phyloP scores from a whole-genome alignment of 2,329 filamentous ascomycete species.

The Colletotrichum scovillei region DNA sequence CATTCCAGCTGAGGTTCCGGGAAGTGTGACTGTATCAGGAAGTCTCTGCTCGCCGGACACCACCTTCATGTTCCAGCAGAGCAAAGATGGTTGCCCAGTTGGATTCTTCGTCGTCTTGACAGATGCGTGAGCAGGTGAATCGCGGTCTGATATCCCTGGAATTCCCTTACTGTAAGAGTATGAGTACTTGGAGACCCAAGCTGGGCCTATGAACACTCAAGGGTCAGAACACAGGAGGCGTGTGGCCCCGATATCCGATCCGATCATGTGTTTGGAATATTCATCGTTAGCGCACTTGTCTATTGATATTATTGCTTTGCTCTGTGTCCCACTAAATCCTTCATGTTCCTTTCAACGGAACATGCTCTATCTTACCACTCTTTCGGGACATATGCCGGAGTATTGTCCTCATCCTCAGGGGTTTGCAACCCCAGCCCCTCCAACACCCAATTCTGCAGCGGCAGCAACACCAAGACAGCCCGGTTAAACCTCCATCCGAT shows the following conservation, averaged over 20 bases:
- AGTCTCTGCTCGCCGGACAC: slow-evolving; percentile 28
- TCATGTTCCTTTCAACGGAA: neutral
- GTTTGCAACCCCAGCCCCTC: slow-evolving; percentile 14
- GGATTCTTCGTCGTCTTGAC: slow-evolving; percentile 32
- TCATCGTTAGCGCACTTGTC: neutral
- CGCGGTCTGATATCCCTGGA: too few relatives aligned
- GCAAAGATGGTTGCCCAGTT: slow-evolving; percentile 11
- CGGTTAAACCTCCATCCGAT: slow-evolving; percentile 48
- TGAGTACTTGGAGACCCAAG: too few relatives aligned
- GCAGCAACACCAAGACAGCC: slow-evolving; percentile 41
- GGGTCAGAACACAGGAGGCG: too few relatives aligned
- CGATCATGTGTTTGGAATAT: neutral
- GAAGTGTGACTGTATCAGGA: slow-evolving; percentile 27
- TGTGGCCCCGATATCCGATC: neutral
- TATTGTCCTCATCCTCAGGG: slow-evolving; percentile 13
- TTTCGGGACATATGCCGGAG: neutral
- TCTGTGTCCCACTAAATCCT: neutral
- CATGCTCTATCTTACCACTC: neutral
- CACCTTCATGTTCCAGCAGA: slow-evolving; percentile 21
- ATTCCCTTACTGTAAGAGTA: too few relatives aligned
- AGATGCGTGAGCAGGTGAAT: neutral
- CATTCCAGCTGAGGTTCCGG: slow-evolving; percentile 7
- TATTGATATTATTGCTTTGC: neutral
- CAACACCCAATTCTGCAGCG: slow-evolving; percentile 44
- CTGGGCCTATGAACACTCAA: too few relatives aligned